Evolutionary conservation across 2,329 filamentous ascomycete species (phyloP), one percentile per base, ranked within the genome.

Genomic region (Colletotrichum tropicicola): DNA sequence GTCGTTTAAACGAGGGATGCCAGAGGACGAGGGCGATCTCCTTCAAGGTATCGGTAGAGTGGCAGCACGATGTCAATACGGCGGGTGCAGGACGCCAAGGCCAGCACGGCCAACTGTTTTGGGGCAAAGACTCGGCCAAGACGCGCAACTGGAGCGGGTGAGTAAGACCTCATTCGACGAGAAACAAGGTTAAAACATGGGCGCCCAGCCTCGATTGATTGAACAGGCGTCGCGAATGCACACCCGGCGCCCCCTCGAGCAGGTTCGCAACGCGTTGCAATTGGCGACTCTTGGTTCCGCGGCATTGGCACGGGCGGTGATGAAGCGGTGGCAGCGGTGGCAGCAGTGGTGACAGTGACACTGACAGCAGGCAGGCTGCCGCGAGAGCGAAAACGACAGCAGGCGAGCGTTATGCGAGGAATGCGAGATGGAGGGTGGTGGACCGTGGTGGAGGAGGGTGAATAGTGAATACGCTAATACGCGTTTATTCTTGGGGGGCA

Each of bases 41-140:
- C 35, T 30, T 28, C 32, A 30, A 15, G 37, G 45, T 35, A 30
- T 41, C 3, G 10, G 12, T 41, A 21, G 17, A 44, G 35, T 45
- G 59, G 51, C 53, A n/a, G 51, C 30, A 35, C 30, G 53, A 62
- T 58, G 58, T 17, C 49, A 48, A 56, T 55, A 55, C 41, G 58
- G 43, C 17, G 23, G 9, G 21, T 48, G 58, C 58, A 56, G 21
- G 25, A 25, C 12, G 59, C 59, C 59, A 63, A 63, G 60, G 30
- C 21, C 15, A 59, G 37, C 44, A 59, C 60, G 25, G 47, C 23
- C 39, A 59, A n/a, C 54, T 32, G 30, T 39, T 47, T 64, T 28
- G 45, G 39, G 47, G 47, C 19, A 47, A 43, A 59, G 25, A 17
- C 15, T 35, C 10, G 55, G 47, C 60, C 55, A 64, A 64, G 60